A percentile compares a stretch with the other conserved stretches of the same genome.
Conservation (phyloP, 192 early-diverging fungal genomes). For the Piromyces sp. region DNA sequence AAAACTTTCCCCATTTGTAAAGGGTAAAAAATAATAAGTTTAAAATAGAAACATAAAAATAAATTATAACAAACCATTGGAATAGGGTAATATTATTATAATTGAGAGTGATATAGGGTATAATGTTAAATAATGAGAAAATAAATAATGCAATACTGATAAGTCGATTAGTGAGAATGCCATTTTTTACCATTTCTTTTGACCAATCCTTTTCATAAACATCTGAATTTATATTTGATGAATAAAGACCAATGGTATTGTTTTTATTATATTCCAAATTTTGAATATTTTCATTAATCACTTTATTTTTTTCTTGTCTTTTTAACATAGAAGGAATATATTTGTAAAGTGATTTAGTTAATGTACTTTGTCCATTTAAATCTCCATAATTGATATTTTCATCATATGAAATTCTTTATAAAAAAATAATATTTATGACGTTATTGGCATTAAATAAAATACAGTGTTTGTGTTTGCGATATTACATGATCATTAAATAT, state of each 20-base stretch:
- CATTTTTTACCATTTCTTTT: background rate
- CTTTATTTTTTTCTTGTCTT: background rate
- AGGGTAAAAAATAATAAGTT: background rate
- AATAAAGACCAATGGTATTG: background rate
- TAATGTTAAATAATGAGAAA: background rate
- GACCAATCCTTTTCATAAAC: background rate
- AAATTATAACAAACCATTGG: background rate
- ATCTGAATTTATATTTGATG: background rate
- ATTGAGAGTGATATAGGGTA: background rate
- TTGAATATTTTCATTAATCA: background rate
- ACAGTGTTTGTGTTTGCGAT: too few species aligned
- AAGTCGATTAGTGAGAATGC: background rate
- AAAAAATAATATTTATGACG: too few species aligned
- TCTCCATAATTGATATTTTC: background rate
- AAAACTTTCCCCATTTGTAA: background rate
- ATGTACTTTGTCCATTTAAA: background rate
- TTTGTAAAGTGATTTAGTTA: background rate
- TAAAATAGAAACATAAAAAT: background rate
- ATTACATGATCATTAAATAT: too few species aligned
- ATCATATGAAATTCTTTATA: background rate
- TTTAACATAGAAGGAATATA: background rate
- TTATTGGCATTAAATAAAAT: too few species aligned
- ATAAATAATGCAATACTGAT: background rate
- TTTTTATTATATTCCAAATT: background rate
- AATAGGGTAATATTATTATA: background rate